Evolutionary conservation across 2,329 filamentous ascomycete species (phyloP).

Genomic region (Phyllosticta citribraziliensis): DNA sequence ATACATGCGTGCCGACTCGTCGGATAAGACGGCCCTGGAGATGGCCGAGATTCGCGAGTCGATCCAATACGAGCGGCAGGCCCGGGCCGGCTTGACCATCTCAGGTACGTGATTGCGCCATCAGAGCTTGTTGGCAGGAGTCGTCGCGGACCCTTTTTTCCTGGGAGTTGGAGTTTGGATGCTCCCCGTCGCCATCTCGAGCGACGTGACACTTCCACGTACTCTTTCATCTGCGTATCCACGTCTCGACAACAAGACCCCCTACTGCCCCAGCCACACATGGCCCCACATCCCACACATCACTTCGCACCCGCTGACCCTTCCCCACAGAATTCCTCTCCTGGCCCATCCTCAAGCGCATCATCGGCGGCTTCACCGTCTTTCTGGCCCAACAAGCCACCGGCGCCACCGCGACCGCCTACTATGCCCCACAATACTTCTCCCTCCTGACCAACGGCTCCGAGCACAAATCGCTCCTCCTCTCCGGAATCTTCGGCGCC

Average conservation of each 20-base stretch:
- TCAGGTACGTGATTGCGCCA: constrained; percentile 11
- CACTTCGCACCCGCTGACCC: not conserved
- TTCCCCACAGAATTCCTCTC: constrained; percentile 33
- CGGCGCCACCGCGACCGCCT: constrained; percentile 45
- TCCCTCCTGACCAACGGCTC: constrained; percentile 37
- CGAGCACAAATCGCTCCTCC: constrained; percentile 36
- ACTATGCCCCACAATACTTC: constrained; percentile 48
- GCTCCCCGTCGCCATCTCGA: not conserved
- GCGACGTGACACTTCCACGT: too few relatives aligned
- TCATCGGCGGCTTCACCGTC: constrained; percentile 36
- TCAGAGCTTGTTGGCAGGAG: too few relatives aligned
- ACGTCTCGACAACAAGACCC: too few relatives aligned
- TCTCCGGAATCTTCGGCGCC: constrained; percentile 45
- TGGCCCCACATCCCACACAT: too few relatives aligned
- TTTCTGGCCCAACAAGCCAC: constrained; percentile 46
- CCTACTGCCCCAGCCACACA: not conserved
- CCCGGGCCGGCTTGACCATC: constrained; percentile 34
- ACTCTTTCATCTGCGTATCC: too few relatives aligned
- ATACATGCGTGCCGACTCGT: constrained; percentile 42
- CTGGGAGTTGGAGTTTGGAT: too few relatives aligned
- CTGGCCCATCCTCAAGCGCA: constrained; percentile 34
- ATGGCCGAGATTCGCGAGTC: constrained; percentile 42
- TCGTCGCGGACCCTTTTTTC: too few relatives aligned
- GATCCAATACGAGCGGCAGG: constrained; percentile 36
- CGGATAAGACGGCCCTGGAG: constrained; percentile 30